These are phyloP conservation scores for Omphalea diandra DNA, from an alignment of 441 rosid genomes.

Conservation along the genomic window DNA sequence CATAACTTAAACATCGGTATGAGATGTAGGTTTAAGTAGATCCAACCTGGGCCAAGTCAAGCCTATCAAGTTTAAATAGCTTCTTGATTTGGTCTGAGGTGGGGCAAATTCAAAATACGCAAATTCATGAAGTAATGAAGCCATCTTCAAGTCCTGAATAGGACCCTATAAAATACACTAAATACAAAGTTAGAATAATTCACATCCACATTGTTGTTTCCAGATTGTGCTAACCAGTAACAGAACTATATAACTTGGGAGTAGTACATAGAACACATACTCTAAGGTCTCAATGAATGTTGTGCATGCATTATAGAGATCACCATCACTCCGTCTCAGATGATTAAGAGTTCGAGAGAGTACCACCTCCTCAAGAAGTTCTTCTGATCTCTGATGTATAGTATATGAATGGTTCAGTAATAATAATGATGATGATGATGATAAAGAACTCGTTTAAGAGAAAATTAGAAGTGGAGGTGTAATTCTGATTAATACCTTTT, in stretches of 20 bases:
- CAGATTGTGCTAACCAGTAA: slow-evolving; percentile 5
- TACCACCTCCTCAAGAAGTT: slow-evolving; percentile 84
- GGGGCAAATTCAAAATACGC: not conserved
- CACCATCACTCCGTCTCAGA: slow-evolving; percentile 42
- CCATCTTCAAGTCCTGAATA: not conserved
- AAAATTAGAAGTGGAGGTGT: not conserved
- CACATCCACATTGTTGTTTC: slow-evolving; percentile 4
- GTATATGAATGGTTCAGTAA: slow-evolving; percentile 24
- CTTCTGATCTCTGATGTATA: slow-evolving; percentile 83
- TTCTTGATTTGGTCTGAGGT: no score
- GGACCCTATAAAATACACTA: not conserved
- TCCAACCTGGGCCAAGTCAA: no score
- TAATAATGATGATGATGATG: no score
- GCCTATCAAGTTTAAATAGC: no score
- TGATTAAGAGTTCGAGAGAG: slow-evolving; percentile 80
- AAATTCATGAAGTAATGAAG: not conserved
- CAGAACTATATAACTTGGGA: slow-evolving; percentile 10
- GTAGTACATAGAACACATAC: slow-evolving; percentile 47
- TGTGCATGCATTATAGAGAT: slow-evolving; percentile 50
- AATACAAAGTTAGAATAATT: not conserved
- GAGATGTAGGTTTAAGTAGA: no score
- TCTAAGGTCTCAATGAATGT: slow-evolving; percentile 73
- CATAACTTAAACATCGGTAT: no score
- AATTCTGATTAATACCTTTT: slow-evolving; percentile 54
- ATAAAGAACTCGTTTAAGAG: not conserved